A percentile compares a stretch with the other conserved stretches of the same genome.
Evolutionary conservation across 2,329 filamentous ascomycete species (phyloP).

Genomic region (Diaporthe ilicicola): DNA sequence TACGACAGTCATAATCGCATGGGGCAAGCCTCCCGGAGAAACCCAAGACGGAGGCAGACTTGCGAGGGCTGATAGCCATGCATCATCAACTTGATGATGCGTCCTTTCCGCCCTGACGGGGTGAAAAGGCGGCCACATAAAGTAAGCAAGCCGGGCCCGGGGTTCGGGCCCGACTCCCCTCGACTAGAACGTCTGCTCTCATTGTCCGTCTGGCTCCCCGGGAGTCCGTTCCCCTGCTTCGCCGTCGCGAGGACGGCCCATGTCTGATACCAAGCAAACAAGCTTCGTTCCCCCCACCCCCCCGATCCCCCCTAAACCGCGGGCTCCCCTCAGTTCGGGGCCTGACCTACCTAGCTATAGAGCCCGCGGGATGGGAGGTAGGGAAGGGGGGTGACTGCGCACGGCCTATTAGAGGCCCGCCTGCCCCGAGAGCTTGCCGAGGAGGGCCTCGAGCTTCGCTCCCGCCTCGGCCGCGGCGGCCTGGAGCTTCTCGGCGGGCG

Average conservation of each 20-base stretch:
- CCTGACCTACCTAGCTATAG: background rate
- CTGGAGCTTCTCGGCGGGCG: background rate
- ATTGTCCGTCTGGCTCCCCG: background rate
- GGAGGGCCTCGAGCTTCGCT: background rate
- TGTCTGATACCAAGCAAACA: background rate
- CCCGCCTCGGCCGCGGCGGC: background rate
- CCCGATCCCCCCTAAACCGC: background rate
- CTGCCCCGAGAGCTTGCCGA: background rate
- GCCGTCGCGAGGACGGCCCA: background rate
- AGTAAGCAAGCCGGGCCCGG: background rate
- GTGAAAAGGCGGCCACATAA: background rate
- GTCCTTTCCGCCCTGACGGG: background rate
- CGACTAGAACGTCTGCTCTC: background rate
- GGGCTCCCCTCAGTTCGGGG: background rate
- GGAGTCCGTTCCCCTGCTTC: background rate
- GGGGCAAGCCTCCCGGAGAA: background rate
- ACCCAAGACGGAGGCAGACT: background rate
- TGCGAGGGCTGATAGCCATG: background rate
- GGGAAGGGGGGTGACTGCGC: background rate
- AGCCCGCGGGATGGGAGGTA: background rate
- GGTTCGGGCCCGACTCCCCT: background rate
- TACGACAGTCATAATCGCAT: background rate
- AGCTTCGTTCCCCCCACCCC: background rate
- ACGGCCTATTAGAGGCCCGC: background rate
- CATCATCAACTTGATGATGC: constrained; percentile 7